Conservation (phyloP, 177 flowering plant genomes). For the Vitis hybrid region DNA sequence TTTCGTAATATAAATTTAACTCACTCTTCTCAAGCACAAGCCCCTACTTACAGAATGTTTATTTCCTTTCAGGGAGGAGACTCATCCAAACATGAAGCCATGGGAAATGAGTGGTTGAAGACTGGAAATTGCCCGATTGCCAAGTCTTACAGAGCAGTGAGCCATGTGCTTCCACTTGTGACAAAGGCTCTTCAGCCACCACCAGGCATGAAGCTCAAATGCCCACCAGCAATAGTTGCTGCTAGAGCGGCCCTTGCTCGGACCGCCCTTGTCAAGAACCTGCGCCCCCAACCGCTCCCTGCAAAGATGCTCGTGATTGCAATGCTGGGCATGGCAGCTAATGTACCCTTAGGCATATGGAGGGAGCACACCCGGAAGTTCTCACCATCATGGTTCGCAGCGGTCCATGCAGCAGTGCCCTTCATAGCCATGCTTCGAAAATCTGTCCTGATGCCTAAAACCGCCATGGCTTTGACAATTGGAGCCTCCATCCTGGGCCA, state of each 20-base stretch:
- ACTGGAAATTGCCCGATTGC: constrained; percentile 89
- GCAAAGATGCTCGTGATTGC: constrained; percentile 74
- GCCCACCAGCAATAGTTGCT: constrained; percentile 82
- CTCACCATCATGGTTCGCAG: constrained; percentile 76
- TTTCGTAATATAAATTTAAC: too few species aligned
- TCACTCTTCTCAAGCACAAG: too few species aligned
- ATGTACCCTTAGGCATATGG: constrained; percentile 85
- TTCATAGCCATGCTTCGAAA: constrained; percentile 87
- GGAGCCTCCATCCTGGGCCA: constrained; percentile 78
- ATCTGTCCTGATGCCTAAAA: constrained; percentile 77
- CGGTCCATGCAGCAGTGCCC: constrained; percentile 93
- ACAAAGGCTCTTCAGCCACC: constrained; percentile 73
- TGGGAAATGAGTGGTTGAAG: constrained; percentile 73
- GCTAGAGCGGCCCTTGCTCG: constrained; percentile 81
- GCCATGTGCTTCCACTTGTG: constrained; percentile 69
- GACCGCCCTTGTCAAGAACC: constrained; percentile 66
- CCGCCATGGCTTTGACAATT: constrained; percentile 77
- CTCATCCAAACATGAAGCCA: constrained; percentile 62
- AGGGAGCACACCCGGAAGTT: constrained; percentile 84
- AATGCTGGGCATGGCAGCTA: constrained; percentile 82
- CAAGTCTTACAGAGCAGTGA: constrained; percentile 74
- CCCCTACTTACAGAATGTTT: too few species aligned
- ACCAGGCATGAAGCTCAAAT: constrained; percentile 59
- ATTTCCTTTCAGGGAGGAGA: constrained; percentile 42
- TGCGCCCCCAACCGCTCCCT: constrained; percentile 83